Conservation (phyloP, 768 basidiomycete genomes). For the Boletus pseudopeckii region DNA sequence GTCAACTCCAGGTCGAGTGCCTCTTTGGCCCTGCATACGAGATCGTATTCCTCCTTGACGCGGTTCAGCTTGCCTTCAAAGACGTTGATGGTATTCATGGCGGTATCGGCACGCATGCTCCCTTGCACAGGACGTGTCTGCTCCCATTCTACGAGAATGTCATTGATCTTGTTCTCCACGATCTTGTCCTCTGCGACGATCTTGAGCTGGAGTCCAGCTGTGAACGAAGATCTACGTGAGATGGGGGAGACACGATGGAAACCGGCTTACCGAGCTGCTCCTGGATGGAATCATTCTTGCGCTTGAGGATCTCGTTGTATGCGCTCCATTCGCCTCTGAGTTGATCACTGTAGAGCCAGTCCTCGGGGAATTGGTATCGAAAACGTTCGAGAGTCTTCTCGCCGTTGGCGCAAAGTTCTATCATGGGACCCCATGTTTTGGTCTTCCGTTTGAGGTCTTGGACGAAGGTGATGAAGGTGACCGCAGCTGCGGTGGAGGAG, state of each 20-base stretch:
- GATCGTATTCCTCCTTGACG: slow-evolving; percentile 92
- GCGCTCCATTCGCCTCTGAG: slow-evolving; percentile 98
- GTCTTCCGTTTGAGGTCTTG: slow-evolving; percentile 98
- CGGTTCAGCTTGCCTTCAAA: slow-evolving; percentile 90
- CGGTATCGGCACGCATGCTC: slow-evolving; percentile 91
- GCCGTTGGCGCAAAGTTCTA: slow-evolving; percentile 89
- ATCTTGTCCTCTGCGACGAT: slow-evolving; percentile 99
- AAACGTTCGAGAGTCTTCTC: slow-evolving; percentile 98
- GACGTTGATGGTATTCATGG: slow-evolving; percentile 93
- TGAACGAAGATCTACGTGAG: slow-evolving; percentile 1
- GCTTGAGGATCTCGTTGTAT: slow-evolving; percentile 94
- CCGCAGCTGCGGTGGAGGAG: slow-evolving; percentile 96
- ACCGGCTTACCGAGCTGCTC: slow-evolving; percentile 84
- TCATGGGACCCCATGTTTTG: slow-evolving; percentile 94
- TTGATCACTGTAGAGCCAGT: slow-evolving; percentile 99
- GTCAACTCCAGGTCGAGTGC: slow-evolving; percentile 91
- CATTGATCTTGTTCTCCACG: slow-evolving; percentile 91
- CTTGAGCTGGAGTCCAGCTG: slow-evolving; percentile 96
- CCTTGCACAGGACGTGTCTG: slow-evolving; percentile 95
- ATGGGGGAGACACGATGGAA: neutral
- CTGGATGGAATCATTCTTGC: slow-evolving; percentile 98
- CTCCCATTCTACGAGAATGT: slow-evolving; percentile 92
- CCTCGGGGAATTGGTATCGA: slow-evolving; percentile 92
- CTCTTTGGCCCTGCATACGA: slow-evolving; percentile 94
- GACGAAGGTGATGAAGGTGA: slow-evolving; percentile 98